These are phyloP conservation scores for Xanthoconium stramineum DNA, from an alignment of 768 basidiomycete genomes.

Conservation along the genomic window DNA sequence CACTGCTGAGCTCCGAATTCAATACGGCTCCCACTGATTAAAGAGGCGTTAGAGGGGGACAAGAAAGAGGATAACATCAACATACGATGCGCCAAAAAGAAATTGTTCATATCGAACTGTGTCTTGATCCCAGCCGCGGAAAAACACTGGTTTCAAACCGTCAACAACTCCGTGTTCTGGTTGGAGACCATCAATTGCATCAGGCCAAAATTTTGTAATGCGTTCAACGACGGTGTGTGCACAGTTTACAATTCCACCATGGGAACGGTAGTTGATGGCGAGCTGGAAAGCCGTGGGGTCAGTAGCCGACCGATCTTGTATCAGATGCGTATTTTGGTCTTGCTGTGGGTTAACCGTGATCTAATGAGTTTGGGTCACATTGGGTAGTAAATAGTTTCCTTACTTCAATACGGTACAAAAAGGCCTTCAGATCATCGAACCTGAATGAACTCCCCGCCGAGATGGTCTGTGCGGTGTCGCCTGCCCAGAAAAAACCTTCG, in stretches of 20 bases:
- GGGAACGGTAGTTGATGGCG: slow-evolving; percentile 64
- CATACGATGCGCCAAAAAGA: slow-evolving; percentile 48
- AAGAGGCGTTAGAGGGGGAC: slow-evolving; percentile 8
- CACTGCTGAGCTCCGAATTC: slow-evolving; percentile 69
- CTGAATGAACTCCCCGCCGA: slow-evolving; percentile 68
- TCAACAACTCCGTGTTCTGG: slow-evolving; percentile 54
- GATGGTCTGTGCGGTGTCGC: slow-evolving; percentile 79
- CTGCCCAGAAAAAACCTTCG: slow-evolving; percentile 75
- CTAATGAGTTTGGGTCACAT: not conserved
- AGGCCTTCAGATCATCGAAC: slow-evolving; percentile 70
- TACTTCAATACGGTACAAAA: slow-evolving; percentile 62
- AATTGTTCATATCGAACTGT: slow-evolving; percentile 51
- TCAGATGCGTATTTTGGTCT: slow-evolving; percentile 13
- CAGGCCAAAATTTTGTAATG: slow-evolving; percentile 58
- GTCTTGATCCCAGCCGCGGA: slow-evolving; percentile 45
- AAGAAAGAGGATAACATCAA: not conserved
- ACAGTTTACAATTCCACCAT: slow-evolving; percentile 69
- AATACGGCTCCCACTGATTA: slow-evolving; percentile 43
- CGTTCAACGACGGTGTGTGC: slow-evolving; percentile 64
- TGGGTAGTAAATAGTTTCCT: not conserved
- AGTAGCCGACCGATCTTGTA: slow-evolving; percentile 13
- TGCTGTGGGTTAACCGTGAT: slow-evolving; percentile 12
- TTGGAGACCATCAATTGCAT: slow-evolving; percentile 57
- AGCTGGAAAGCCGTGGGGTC: slow-evolving; percentile 51
- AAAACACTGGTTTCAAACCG: slow-evolving; percentile 57